Evolutionary conservation across 805 yeast genomes (phyloP), one percentile per base, ranked within the genome.

Genomic region (Nakazawaea anatomiae): DNA sequence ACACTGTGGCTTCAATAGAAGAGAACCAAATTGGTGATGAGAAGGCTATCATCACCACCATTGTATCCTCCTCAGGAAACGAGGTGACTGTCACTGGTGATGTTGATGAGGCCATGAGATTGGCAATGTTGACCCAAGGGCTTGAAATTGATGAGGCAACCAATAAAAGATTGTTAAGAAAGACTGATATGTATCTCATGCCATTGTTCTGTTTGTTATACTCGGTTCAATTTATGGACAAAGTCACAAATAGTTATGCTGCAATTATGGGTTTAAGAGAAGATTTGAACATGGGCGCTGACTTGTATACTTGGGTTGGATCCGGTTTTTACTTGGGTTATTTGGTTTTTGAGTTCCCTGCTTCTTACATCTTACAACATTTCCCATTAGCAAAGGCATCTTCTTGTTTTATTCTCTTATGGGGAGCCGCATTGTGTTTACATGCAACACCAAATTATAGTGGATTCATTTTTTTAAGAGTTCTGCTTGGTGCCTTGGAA

Each of bases 401-500:
- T 9, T 32, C 35, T 32, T 32, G 35, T 32, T 32, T 32, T 32
- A 32, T 32, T 32, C 11, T 32, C 8, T 8, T 32, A 9, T 32
- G 35, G 35, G 35, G 35, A 32, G 35, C 35, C 8, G 35, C 11
- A 11, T 32, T 32, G 11, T 32, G 35, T 32, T 32, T 32, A 32
- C 35, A 32, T 32, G 35, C 35, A 32, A 32, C 35, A 32, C 35
- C 35, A 32, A 32, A 32, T 32, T 32, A 32, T 32, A 32, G 35
- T 32, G 35, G 35, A 3, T 73, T 76, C 50, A 60, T 76, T 39
- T 65, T 71, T 9, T 56, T 72, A 31, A 66, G 84, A 56, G 70
- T 71, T 1, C 54, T 76, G 28, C 58, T 78, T 35, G 84, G 84
- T 11, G 65, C 69, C 57, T 63, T 76, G 3, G 84, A 79, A 59